Evolutionary conservation across 2,329 filamentous ascomycete genomes (phyloP), one percentile per base, ranked within the genome.

Genomic region (Neofusicoccum cordaticola): DNA sequence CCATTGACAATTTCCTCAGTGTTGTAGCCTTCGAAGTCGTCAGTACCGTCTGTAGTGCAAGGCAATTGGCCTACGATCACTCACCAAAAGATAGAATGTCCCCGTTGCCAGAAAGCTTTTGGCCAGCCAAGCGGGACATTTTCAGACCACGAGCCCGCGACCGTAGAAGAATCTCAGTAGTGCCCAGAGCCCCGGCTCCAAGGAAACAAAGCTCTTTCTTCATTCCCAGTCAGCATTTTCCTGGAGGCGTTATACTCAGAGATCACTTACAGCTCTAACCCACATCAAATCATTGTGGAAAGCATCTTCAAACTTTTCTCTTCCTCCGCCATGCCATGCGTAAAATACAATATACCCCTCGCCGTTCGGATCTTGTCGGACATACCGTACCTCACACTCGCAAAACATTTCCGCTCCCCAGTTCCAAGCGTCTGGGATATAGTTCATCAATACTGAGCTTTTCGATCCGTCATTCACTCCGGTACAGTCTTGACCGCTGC

Each of bases 351-450:
- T 78, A 71, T 89, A 90, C 1, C 88, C 87, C 13, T 82, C 70
- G 1, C 52, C 56, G 0, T 73, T 72, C 1, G 78, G 78, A 47
- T 82, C 81, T 71, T 86, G 83, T 63, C 85, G 82, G 58, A 90
- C 79, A 69, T 89, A 85, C 50, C 85, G 80, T 1, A 90, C 88
- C 72, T 90, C 87, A 66, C 86, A 87, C 69, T 87, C 83, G 73
- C 88, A 90, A 67, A 90, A 90, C 2, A 90, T 85, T 70, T 90
- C 87, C 12, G 88, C 86, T 8, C 88, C 88, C 86, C 87, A 88
- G 69, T 89, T 88, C 88, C 87, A 90, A 1, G 88, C 87, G 72
- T 90, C 88, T 7, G 85, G 82, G 7, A 90, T 77, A 69, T 90
- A 90, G 0, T 88, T 90, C 42, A 88, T 86, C 1, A 87, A 78